Evolutionary conservation across 352 stramenopile genomes (phyloP).

Genomic region (Pythium scleroteichum): DNA sequence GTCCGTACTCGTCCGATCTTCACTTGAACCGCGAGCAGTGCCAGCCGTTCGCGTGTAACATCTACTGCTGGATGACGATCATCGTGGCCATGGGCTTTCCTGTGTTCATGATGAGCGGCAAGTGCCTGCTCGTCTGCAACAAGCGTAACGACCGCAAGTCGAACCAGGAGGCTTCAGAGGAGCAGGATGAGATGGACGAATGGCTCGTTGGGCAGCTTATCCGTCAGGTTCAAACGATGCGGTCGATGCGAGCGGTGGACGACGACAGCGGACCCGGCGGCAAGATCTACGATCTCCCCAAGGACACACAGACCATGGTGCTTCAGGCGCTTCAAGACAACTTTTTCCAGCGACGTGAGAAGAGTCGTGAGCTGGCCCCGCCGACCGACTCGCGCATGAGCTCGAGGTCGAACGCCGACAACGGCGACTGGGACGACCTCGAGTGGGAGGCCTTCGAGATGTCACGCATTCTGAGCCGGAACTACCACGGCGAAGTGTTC

Average conservation of each 20-base stretch:
- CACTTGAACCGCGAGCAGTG: conserved; percentile 37
- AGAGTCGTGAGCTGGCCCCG: conserved; percentile 13
- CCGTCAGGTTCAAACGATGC: conserved; percentile 44
- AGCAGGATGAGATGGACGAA: conserved; percentile 68
- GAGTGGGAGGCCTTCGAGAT: conserved; percentile 67
- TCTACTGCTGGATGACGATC: conserved; percentile 66
- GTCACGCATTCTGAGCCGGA: conserved; percentile 60
- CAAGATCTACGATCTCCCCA: conserved; percentile 58
- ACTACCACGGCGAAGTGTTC: conserved; percentile 65
- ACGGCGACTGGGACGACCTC: conserved; percentile 49
- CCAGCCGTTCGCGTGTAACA: conserved; percentile 51
- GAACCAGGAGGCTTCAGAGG: conserved; percentile 35
- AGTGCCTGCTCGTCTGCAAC: conserved; percentile 47
- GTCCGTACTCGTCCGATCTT: conserved; percentile 63
- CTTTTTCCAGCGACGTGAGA: conserved; percentile 40
- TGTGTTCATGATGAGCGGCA: conserved; percentile 51
- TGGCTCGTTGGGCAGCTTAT: conserved; percentile 71
- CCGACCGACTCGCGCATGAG: conserved; percentile 34
- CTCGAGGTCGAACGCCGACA: conserved; percentile 15
- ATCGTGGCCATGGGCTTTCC: conserved; percentile 50
- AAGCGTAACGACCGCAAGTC: conserved; percentile 39
- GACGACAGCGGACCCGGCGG: not conserved
- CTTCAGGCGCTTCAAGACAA: conserved; percentile 61
- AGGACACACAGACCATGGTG: conserved; percentile 59
- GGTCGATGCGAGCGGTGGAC: not conserved